Conservation (phyloP, 768 basidiomycete species). For the Psilocybe subaeruginosa region DNA sequence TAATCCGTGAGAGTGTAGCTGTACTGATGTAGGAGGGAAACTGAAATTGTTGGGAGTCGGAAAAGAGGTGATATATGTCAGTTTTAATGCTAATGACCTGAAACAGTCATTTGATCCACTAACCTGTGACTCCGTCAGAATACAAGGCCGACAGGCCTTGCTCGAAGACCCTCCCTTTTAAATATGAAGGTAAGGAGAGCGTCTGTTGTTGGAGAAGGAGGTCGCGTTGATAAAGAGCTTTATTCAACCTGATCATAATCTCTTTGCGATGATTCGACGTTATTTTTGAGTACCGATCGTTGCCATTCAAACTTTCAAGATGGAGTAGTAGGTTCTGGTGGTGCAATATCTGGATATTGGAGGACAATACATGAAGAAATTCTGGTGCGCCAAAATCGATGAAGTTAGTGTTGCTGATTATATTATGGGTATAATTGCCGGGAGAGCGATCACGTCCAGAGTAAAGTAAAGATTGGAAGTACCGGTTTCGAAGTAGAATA, state of each 20-base stretch:
- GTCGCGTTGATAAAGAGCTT: not conserved
- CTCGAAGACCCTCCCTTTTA: not conserved
- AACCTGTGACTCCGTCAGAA: not conserved
- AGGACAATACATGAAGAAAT: not conserved
- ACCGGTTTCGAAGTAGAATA: not conserved
- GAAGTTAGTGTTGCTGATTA: not conserved
- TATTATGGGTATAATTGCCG: too few relatives aligned
- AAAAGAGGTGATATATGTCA: not conserved
- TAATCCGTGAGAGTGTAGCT: not conserved
- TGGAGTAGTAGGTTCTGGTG: not conserved
- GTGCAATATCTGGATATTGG: conserved; percentile 1
- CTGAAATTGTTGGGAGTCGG: not conserved
- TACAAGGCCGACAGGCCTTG: not conserved
- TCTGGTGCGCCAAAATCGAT: not conserved
- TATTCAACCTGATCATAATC: not conserved
- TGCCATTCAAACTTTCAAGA: not conserved
- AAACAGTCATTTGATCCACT: not conserved
- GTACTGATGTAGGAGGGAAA: not conserved
- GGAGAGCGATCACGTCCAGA: not conserved
- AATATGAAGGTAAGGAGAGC: not conserved
- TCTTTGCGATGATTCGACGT: conserved; percentile 1
- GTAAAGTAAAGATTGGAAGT: not conserved
- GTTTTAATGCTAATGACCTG: not conserved
- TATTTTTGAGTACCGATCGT: not conserved
- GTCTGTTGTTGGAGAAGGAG: not conserved